phyloP scores from a whole-genome alignment of 202 grass and related monocot species.

The Carex sylvatica region DNA sequence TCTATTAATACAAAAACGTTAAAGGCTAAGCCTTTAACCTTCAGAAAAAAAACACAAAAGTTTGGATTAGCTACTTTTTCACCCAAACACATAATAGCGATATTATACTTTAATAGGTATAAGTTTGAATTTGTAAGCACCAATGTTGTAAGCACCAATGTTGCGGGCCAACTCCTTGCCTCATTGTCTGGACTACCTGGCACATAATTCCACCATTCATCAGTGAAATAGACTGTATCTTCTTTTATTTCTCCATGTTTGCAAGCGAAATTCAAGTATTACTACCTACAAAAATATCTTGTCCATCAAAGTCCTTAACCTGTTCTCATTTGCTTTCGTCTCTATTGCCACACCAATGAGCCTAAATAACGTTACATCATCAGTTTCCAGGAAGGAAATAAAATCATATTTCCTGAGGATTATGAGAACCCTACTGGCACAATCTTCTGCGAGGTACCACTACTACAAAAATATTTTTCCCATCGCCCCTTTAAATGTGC shows the following conservation, averaged over 20 bases:
- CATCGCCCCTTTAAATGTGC: too few relatives aligned
- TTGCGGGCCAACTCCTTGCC: neutral
- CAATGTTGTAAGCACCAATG: conserved; percentile 8
- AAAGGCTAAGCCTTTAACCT: too few relatives aligned
- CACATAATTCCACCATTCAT: neutral
- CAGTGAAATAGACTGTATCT: neutral
- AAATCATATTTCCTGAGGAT: neutral
- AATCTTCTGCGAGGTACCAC: conserved; percentile 13
- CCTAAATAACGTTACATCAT: neutral
- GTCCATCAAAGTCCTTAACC: neutral
- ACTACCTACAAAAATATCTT: conserved; percentile 4
- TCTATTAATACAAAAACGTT: too few relatives aligned
- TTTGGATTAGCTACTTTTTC: too few relatives aligned
- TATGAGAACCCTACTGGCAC: neutral
- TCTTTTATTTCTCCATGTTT: neutral
- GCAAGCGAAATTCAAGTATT: neutral
- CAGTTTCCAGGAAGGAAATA: neutral
- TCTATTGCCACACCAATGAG: neutral
- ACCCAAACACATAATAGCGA: too few relatives aligned
- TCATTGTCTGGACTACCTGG: neutral
- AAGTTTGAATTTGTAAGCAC: too few relatives aligned
- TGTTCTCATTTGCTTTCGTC: neutral
- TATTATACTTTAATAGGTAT: too few relatives aligned
- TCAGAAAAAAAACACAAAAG: too few relatives aligned
- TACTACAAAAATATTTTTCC: too few relatives aligned